These are phyloP conservation scores for Trichoderma citrinoviride DNA, from an alignment of 2,329 filamentous ascomycete species.

Conservation along the genomic window DNA sequence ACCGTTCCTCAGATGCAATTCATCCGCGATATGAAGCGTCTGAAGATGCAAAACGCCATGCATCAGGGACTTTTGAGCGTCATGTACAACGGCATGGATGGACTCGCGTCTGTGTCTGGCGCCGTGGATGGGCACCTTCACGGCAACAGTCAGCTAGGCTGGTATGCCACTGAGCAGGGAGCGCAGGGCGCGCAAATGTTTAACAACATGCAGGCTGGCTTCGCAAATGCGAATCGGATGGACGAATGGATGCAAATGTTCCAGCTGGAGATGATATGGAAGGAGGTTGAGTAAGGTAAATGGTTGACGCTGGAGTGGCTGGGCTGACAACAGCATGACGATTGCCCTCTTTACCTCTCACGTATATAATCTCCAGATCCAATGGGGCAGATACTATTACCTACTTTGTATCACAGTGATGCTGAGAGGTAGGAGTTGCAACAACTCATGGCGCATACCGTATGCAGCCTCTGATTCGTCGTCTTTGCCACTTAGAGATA, in stretches of 20 bases:
- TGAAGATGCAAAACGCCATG: conserved; percentile 36
- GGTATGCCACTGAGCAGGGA: conserved; percentile 37
- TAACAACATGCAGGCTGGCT: conserved; percentile 35
- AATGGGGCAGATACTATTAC: too few relatives aligned
- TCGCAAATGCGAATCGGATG: conserved; percentile 30
- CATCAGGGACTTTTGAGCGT: conserved; percentile 35
- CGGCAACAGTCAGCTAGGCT: conserved; percentile 37
- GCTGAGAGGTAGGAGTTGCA: too few relatives aligned
- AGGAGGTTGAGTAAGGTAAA: conserved; percentile 32
- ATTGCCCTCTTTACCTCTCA: too few relatives aligned
- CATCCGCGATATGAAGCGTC: conserved; percentile 30
- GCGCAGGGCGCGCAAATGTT: conserved; percentile 35
- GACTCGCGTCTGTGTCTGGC: conserved; percentile 30
- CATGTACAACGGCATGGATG: conserved; percentile 36
- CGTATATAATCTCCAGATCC: too few relatives aligned
- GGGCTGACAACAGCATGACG: neutral
- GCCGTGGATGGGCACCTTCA: conserved; percentile 34
- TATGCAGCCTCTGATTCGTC: neutral
- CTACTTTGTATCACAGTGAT: too few relatives aligned
- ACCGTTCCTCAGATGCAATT: conserved; percentile 34
- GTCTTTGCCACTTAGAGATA: neutral
- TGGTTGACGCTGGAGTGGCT: neutral
- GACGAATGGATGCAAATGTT: conserved; percentile 31
- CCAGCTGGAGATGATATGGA: conserved; percentile 32
- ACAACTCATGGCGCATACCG: too few relatives aligned